Base-by-base conservation (phyloP, 2,329 filamentous ascomycete species). In the Alternaria gansuensis region DNA sequence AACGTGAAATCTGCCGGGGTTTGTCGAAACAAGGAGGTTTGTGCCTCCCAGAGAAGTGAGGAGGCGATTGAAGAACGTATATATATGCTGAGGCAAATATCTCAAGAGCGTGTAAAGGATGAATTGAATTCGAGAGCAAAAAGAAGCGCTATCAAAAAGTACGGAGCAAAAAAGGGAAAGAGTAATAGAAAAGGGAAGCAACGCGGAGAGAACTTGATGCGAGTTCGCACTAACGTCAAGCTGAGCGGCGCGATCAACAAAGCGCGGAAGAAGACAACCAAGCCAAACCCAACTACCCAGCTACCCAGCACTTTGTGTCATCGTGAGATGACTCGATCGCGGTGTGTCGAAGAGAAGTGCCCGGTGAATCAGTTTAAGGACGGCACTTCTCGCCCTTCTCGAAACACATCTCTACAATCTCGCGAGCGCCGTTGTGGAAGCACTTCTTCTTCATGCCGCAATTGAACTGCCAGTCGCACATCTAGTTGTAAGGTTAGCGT, bases 381-480 rank as follows among this genome's bases (percentile, higher is more conserved):
- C 17, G 34, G 26, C 53, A 56, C 44, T 51, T 51, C 45, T 59
- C 45, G 24, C 51, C 52, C 40, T 40, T 59, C 57, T 59, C 57
- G 41, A 51, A 59, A 24, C 57, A 59, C 51, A 59, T 28, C 40
- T 59, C 57, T 23, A 59, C 26, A 28, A 59, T 17, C 36, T 54
- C 40, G 36, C 45, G 45, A 7, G 39, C 44, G 14, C 51, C 51
- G 29, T 52, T 44, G 13, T 55, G 36, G 9, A 50, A 41, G 43
- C 63, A 64, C 43, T 52, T 60, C 51, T 51, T 57, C 58, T 62
- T 64, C 33, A 51, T 37, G 43, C 63, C 59, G 29, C 61, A 65
- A 8, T 33, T 45, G 31, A 57, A 62, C 46, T 54, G 36, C 51
- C 56, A 59, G 34, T 52, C 33, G 34, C 64, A 66, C 8, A 49